Evolutionary conservation across 2,329 filamentous ascomycete genomes (phyloP).

Genomic region (Blastomyces emzantsi): DNA sequence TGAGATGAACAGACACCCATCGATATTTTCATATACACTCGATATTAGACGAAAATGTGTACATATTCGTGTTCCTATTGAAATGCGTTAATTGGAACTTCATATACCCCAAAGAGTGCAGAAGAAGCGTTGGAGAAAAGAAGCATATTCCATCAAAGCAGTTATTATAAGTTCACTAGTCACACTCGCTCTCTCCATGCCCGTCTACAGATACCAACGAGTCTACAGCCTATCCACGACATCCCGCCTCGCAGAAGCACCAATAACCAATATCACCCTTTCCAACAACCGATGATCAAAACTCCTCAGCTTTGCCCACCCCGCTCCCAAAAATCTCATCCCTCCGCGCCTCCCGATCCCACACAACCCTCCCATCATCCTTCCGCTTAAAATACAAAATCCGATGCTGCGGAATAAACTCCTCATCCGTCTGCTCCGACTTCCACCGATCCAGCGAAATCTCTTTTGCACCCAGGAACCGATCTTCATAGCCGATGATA

Average conservation of each 20-base stretch:
- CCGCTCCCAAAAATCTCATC: conserved; percentile 43
- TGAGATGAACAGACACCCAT: background rate
- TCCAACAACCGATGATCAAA: background rate
- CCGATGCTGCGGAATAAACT: conserved; percentile 49
- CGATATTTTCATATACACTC: background rate
- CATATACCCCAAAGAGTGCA: background rate
- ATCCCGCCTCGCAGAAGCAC: background rate
- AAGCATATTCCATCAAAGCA: background rate
- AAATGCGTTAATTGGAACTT: background rate
- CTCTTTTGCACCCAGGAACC: conserved; percentile 44
- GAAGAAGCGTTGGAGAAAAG: background rate
- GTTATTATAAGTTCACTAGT: background rate
- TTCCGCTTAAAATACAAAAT: conserved; percentile 43
- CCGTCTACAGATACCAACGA: background rate
- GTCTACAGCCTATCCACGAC: background rate
- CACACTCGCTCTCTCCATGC: no score
- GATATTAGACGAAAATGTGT: background rate
- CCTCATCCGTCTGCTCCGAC: conserved; percentile 45
- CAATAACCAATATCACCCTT: no score
- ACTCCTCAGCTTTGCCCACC: background rate
- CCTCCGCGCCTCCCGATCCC: conserved; percentile 42
- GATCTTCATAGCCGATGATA: conserved; percentile 46
- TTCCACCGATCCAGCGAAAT: conserved; percentile 44
- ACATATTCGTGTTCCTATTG: background rate
- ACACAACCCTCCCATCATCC: conserved; percentile 36